Base-by-base conservation (phyloP, 371 early-diverging fungal species). In the Mortierella sp. region DNA sequence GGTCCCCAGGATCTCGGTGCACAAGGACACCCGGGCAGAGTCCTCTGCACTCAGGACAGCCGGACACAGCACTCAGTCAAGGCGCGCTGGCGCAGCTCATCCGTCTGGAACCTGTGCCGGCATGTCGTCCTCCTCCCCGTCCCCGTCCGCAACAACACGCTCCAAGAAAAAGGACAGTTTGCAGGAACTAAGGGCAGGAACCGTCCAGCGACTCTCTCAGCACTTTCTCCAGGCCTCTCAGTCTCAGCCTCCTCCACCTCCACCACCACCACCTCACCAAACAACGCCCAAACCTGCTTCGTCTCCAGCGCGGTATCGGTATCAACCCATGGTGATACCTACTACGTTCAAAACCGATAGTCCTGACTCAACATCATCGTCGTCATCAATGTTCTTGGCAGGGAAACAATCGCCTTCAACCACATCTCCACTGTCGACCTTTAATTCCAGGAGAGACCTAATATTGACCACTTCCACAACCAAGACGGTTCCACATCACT, bases 181-280 rank as follows among this genome's bases (percentile, higher is more conserved):
- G 26, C 81, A 84, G 69, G 78, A 77, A 48, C 74, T 81, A 57
- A 81, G 57, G 80, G 34, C 82, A 72, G 86, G 86, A 69, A 77
- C 82, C 24, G 86, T 86, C 34, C 86, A 86, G 54, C 76, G 82
- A 55, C 86, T 86, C 40, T 86, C 86, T 24, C 86, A 86, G 51
- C 82, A 82, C 6, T 86, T 81, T 55, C 54, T 79, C 40, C 82
- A 82, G 76, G 69, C 82, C 9, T 76, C 79, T n/a, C 53, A 37
- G 9, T 67, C 78, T 21, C 75, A 82, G 40, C 51, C 75, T 5
- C 71, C 44, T 10, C 70, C 59, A n/a, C 34, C 61, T 19, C 21
- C 61, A 8, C 61, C 61, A 19, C 61, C 61, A 34, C 21, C 13
- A 28, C 57, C 61, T 16, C 34, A 61, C 8, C 64, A 34, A 61